Base-by-base conservation (phyloP, 129 eudicot genomes). In the Helichrysum umbraculigerum region DNA sequence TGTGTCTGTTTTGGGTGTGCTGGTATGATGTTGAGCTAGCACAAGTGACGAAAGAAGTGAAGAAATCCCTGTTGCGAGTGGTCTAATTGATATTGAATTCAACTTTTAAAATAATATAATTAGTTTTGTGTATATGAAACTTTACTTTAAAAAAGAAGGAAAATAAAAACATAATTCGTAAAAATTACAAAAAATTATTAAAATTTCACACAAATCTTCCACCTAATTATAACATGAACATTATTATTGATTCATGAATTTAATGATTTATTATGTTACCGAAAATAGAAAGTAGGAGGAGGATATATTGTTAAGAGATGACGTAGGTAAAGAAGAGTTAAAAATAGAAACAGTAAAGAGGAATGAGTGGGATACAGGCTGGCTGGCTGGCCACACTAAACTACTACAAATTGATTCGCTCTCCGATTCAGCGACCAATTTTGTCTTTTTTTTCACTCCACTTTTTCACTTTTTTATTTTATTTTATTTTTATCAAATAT, bases 371-470 rank as follows among this genome's bases (percentile, higher is more conserved):
- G 34, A 72, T 72, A 79, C 83, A 79, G 83, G 67, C 83, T 79
- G 82, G 76, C 82, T 15, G 50, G 22, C 44, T 50, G 32, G 60
- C 71, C 52, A 39, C 50, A 72, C 57, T 61, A 74, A 61, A 73
- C 42, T 5, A 73, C 15, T 39, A 25, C 4, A 62, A n/a, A 39
- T 73, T 73, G 69, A 74, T 76, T 78, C 66, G 65, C 62, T 78
- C 78, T 79, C 77, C 77, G 58, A 79, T 79, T 79, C 73, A 79
- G 78, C 78, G 82, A 79, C 73, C 78, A 79, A 6, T 42, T 79
- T 79, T 79, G 82, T 79, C 82, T 72, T 71, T 79, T 71, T 79
- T 71, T 71, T 79, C 78, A 71, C 82, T 64, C 73, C 1, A 50
- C 30, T 35, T 52, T 22, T 77, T 76, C 9, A 44, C 6, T 11